Conservation (phyloP, 2,329 filamentous ascomycete genomes). For the Amylocarpus encephaloides region DNA sequence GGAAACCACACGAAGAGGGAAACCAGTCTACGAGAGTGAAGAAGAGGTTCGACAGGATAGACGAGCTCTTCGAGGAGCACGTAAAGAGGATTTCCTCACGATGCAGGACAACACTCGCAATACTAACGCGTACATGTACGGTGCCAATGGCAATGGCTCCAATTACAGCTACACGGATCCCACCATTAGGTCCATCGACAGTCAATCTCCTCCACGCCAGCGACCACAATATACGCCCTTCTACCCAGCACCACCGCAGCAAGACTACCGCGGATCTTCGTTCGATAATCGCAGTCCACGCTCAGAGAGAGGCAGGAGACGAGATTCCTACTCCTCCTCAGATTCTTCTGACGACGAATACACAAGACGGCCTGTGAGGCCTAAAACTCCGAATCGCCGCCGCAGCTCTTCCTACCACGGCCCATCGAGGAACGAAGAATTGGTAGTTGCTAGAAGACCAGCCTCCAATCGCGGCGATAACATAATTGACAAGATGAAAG, state of each 20-base stretch:
- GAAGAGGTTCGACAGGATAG: background rate
- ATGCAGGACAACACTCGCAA: slow-evolving; percentile 5
- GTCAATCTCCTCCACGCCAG: slow-evolving; percentile 1
- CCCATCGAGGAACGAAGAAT: background rate
- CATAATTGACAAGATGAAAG: slow-evolving; percentile 9
- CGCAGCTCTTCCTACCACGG: slow-evolving; percentile 5
- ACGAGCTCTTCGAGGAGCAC: background rate
- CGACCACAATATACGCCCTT: slow-evolving; percentile 13
- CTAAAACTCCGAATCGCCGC: background rate
- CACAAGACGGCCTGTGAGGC: background rate
- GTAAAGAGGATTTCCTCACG: background rate
- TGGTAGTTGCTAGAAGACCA: background rate
- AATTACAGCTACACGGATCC: background rate
- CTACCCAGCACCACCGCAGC: background rate
- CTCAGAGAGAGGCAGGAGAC: background rate
- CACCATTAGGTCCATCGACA: background rate
- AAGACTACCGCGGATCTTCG: background rate
- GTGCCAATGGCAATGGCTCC: background rate
- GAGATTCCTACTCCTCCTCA: background rate
- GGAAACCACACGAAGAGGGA: background rate
- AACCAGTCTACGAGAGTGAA: background rate
- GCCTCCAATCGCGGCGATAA: slow-evolving; percentile 4
- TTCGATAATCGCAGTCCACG: background rate
- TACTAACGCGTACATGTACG: background rate
- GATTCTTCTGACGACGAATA: background rate